phyloP scores from a whole-genome alignment of 2,329 filamentous ascomycete genomes.

The Lizonia empirigonia region DNA sequence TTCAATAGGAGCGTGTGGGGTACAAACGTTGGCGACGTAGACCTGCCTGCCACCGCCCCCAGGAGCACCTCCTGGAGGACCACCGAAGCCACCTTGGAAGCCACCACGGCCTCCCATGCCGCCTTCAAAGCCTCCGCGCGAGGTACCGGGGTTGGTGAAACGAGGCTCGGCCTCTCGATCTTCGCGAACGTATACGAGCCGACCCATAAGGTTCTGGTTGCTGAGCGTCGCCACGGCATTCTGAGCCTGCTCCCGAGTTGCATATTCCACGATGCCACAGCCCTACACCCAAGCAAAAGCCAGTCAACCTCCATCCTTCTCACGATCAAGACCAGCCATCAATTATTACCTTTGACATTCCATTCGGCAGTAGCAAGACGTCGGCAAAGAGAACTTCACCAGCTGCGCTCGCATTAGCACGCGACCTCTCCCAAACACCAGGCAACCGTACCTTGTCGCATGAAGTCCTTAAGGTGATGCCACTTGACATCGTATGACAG shows the following conservation, averaged over 20 bases:
- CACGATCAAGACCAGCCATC: conserved; percentile 76
- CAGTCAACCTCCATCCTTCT: conserved; percentile 98
- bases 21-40: conserved; percentile 97
- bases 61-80: conserved; percentile 63
- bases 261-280: conserved; percentile 99
- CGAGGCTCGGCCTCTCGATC: conserved; percentile 98
- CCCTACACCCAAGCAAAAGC: conserved; percentile 93
- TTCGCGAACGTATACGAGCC: conserved; percentile 98
- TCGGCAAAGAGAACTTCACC: conserved; percentile 99
- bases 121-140: conserved; percentile 58
- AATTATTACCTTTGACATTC: conserved; percentile 99
- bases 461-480: conserved; percentile 99
- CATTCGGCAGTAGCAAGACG: conserved; percentile 98
- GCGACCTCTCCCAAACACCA: conserved; percentile 10
- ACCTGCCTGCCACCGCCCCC: conserved; percentile 81
- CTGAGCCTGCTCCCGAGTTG: conserved; percentile 98
- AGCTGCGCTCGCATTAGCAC: conserved; percentile 64
- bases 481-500: conserved; percentile 99
- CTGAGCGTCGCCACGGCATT: conserved; percentile 95
- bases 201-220: conserved; percentile 98
- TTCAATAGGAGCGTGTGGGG: conserved; percentile 36
- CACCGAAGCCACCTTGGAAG: conserved; percentile 54
- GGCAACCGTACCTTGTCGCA: conserved; percentile 87
- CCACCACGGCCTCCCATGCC: conserved; percentile 50
- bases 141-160: conserved; percentile 74